Evolutionary conservation across 768 basidiomycete genomes (phyloP).

Genomic region (Mycena chlorophos): DNA sequence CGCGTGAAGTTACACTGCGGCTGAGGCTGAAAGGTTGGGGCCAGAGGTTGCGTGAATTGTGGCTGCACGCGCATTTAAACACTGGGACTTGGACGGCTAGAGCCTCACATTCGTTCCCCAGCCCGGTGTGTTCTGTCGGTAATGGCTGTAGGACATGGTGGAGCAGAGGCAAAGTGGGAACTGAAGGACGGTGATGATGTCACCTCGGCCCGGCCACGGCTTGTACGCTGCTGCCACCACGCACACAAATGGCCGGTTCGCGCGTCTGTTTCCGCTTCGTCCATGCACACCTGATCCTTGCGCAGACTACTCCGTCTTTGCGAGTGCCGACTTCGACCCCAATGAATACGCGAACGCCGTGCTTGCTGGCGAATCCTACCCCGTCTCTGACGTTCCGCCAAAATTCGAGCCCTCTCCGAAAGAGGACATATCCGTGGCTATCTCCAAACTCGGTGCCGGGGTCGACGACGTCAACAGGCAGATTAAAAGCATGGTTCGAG

Average conservation of each 20-base stretch:
- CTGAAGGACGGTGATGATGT: constrained; percentile 7
- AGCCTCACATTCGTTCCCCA: constrained; percentile 51
- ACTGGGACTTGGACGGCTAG: constrained; percentile 1
- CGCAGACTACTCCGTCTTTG: constrained; percentile 75
- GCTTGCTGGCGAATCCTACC: constrained; percentile 79
- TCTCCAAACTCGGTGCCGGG: constrained; percentile 82
- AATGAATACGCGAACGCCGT: constrained; percentile 91
- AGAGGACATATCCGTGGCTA: constrained; percentile 87
- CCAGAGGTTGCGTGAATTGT: constrained; percentile 44
- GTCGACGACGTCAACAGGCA: constrained; percentile 93
- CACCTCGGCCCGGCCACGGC: background rate
- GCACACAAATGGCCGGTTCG: constrained; percentile 16
- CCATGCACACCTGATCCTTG: constrained; percentile 3
- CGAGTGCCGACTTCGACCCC: constrained; percentile 74
- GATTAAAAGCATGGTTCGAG: constrained; percentile 76
- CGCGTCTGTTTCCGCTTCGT: constrained; percentile 4
- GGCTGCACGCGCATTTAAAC: constrained; percentile 31
- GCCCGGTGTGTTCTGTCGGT: constrained; percentile 45
- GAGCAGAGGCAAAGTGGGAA: constrained; percentile 14
- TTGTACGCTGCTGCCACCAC: background rate
- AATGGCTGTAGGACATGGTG: constrained; percentile 45
- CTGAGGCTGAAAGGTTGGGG: constrained; percentile 47
- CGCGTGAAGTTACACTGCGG: constrained; percentile 47
- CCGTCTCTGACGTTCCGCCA: constrained; percentile 36
- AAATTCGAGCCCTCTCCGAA: constrained; percentile 58